These are phyloP conservation scores for Megacollybia platyphylla DNA, from an alignment of 1,284 basidiomycete genomes.

Conservation along the genomic window DNA sequence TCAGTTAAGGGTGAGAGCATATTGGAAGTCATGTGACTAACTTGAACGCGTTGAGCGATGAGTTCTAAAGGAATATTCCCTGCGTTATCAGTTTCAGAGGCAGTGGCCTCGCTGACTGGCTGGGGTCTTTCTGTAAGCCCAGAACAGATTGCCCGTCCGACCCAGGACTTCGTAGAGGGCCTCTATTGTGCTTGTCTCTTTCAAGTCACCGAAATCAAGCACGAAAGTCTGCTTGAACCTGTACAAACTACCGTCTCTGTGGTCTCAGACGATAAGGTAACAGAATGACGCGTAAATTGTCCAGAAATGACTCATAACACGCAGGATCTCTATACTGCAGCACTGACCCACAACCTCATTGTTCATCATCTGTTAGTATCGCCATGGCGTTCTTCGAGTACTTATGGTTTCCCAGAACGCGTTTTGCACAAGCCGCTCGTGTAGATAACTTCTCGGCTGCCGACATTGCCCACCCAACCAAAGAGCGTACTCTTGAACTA, in stretches of 20 bases:
- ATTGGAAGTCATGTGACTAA: constrained; percentile 2
- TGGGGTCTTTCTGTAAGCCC: constrained; percentile 56
- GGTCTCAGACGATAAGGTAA: constrained; percentile 40
- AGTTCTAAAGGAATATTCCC: constrained; percentile 44
- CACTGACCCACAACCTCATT: constrained; percentile 48
- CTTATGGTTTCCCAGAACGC: constrained; percentile 26
- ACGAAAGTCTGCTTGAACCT: constrained; percentile 35
- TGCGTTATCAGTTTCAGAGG: constrained; percentile 46
- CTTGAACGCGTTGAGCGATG: constrained; percentile 4
- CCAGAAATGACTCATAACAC: constrained; percentile 6
- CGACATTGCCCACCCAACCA: constrained; percentile 65
- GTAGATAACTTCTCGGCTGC: constrained; percentile 66
- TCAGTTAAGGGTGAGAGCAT: constrained; percentile 4
- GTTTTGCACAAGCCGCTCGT: constrained; percentile 62
- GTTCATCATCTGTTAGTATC: constrained; percentile 51
- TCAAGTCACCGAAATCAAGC: constrained; percentile 53
- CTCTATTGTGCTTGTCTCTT: constrained; percentile 61
- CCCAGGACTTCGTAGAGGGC: constrained; percentile 54
- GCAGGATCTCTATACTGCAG: constrained; percentile 53
- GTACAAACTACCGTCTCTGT: constrained; percentile 38
- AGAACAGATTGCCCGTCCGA: constrained; percentile 62
- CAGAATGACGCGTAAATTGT: constrained; percentile 3
- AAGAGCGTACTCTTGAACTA: constrained; percentile 56
- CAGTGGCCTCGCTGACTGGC: constrained; percentile 44
- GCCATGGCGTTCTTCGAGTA: background rate